A percentile compares a stretch with the other conserved stretches of the same genome.
Conservation (phyloP, 2,329 filamentous ascomycete species). For the Botrytis sinoallii region DNA sequence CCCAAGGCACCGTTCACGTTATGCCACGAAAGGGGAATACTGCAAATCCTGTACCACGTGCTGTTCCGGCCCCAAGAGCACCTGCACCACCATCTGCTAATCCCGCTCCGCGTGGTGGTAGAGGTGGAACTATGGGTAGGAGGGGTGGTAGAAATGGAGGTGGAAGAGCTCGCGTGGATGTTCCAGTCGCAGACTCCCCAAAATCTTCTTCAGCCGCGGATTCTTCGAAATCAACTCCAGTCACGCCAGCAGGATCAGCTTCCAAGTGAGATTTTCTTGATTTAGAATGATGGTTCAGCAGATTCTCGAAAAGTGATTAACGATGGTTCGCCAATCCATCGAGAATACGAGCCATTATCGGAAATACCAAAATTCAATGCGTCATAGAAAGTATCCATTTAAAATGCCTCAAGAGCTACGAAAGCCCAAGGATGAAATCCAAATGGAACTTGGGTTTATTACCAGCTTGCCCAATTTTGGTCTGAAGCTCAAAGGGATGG, state of each 20-base stretch:
- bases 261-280: slow-evolving; percentile 22
- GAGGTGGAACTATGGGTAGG: slow-evolving; percentile 29
- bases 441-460: background rate
- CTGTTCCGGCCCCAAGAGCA: slow-evolving; percentile 55
- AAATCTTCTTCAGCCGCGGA: slow-evolving; percentile 20
- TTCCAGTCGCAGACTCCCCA: slow-evolving; percentile 23
- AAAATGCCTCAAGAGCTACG: background rate
- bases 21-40: slow-evolving; percentile 82
- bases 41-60: slow-evolving; percentile 78
- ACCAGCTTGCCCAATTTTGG: background rate
- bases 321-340: background rate
- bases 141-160: slow-evolving; percentile 31
- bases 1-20: slow-evolving; percentile 82
- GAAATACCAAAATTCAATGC: background rate
- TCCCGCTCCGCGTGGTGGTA: slow-evolving; percentile 26
- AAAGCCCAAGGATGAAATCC: background rate
- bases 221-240: background rate
- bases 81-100: slow-evolving; percentile 23
- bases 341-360: background rate
- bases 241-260: slow-evolving; percentile 31
- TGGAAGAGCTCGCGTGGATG: slow-evolving; percentile 24
- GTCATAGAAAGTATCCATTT: background rate
- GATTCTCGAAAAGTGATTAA: background rate
- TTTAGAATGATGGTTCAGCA: background rate
- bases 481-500: background rate